Base-by-base conservation (phyloP, 2,329 filamentous ascomycete genomes). In the Ophiostoma populinum region DNA sequence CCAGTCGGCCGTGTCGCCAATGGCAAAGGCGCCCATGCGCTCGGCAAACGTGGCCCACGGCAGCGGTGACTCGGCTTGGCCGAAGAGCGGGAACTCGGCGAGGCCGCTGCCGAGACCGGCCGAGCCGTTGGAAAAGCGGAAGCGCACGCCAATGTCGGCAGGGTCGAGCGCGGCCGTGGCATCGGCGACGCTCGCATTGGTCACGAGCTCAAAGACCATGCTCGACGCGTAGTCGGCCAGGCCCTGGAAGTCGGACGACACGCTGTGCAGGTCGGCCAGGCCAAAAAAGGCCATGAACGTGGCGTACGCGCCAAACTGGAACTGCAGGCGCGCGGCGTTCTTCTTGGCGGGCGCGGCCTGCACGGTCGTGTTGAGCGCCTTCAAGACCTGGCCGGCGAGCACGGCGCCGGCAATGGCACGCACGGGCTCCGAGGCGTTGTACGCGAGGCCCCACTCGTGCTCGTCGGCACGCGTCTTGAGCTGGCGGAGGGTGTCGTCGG, bases 381-480 rank as follows among this genome's bases (percentile, higher is more conserved):
- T 52, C 29, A 73, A 44, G 41, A 74, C 54, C 50, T 72, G 61
- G 28, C 60, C 66, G 2, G 66, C 69, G 3, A 75, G 59, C 17
- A 70, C 66, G 38, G 63, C 55, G 42, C 69, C 71, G 3, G 64
- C 60, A 43, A 76, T 62, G 45, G 70, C 65, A 35, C 70, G 66
- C 45, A 67, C 61, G 29, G 66, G 59, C 47, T 86, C 80, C 56
- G 73, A 78, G 43, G 60, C 56, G 58, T 92, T 87, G 68, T 78
- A 92, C 35, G 81, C 81, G 11, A 90, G 71, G 48, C 75, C 77
- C 62, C 70, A 92, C 54, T 94, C 80, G 54, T 90, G 80, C 39
- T 62, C 59, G 51, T 86, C 74, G 45, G 86, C 85, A 21, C 90
- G 70, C n/a, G 67, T 66, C 46, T 68, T 65, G 38, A 90, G 67